Conservation (phyloP, 2,329 filamentous ascomycete genomes). For the Calonectria pseudoreteaudii region DNA sequence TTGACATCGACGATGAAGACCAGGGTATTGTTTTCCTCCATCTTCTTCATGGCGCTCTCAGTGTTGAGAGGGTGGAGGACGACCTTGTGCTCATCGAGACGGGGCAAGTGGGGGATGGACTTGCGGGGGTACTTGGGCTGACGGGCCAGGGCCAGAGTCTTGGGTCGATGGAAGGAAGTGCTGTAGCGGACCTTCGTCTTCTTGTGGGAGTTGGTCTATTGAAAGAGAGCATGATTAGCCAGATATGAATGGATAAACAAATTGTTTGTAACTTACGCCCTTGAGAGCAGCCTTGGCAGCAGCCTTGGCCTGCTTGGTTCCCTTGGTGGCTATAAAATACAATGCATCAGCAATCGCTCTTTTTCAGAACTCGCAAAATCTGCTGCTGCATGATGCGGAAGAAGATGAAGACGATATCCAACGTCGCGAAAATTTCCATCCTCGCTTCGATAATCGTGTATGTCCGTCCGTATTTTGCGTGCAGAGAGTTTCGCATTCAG, state of each 20-base stretch:
- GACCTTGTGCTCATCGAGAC: constrained; percentile 97
- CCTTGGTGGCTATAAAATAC: constrained; percentile 69
- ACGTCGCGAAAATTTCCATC: constrained; percentile 29
- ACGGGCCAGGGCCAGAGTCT: constrained; percentile 93
- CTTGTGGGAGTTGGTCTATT: constrained; percentile 76
- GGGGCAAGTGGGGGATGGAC: constrained; percentile 88
- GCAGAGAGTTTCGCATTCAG: constrained; percentile 29
- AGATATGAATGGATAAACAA: background rate
- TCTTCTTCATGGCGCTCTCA: constrained; percentile 99
- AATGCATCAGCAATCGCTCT: constrained; percentile 80
- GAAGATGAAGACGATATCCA: constrained; percentile 30
- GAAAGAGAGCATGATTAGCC: constrained; percentile 14
- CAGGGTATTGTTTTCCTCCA: constrained; percentile 99
- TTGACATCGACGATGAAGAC: constrained; percentile 97
- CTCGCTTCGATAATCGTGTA: constrained; percentile 26
- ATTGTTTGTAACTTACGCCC: constrained; percentile 77
- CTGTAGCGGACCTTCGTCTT: constrained; percentile 91
- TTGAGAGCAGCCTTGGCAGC: constrained; percentile 97
- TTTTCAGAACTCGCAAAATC: constrained; percentile 79
- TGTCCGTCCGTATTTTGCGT: constrained; percentile 14
- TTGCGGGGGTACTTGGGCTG: constrained; percentile 97
- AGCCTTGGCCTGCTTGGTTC: constrained; percentile 87
- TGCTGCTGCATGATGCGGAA: constrained; percentile 75
- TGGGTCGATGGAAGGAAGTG: constrained; percentile 97
- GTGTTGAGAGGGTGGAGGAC: constrained; percentile 99